Conservation (phyloP, 2,329 filamentous ascomycete species). For the Ilyonectria destructans region DNA sequence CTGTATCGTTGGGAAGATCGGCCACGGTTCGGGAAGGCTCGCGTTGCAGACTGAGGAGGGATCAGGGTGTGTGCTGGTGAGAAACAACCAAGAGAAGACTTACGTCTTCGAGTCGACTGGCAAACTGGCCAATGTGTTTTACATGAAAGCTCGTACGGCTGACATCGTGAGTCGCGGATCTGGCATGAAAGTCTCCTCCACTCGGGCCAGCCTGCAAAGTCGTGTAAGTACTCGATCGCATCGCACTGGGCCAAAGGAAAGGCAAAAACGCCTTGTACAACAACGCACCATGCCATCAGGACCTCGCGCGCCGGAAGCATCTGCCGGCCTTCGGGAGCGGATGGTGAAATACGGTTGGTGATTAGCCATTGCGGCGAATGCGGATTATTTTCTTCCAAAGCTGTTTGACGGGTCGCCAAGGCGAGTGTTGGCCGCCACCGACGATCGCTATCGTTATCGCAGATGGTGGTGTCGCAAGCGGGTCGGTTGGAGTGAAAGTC, state of each 20-base stretch:
- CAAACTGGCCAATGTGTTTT: constrained; percentile 70
- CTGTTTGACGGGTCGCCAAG: constrained; percentile 26
- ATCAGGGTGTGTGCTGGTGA: constrained; percentile 20
- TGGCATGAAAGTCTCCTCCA: constrained; percentile 48
- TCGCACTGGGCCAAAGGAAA: neutral
- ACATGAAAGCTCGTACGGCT: constrained; percentile 73
- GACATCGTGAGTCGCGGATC: constrained; percentile 69
- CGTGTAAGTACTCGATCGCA: constrained; percentile 37
- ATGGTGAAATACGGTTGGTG: constrained; percentile 69
- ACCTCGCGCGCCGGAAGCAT: constrained; percentile 64
- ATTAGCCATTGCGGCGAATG: constrained; percentile 56
- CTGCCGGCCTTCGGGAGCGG: constrained; percentile 64
- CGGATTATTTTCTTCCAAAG: neutral
- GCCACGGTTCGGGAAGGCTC: constrained; percentile 72
- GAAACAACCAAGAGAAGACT: constrained; percentile 38
- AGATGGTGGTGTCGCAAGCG: constrained; percentile 20
- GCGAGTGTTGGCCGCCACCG: constrained; percentile 18
- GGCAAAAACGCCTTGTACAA: constrained; percentile 38
- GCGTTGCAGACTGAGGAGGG: constrained; percentile 63
- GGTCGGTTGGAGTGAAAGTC: constrained; percentile 20
- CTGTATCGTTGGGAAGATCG: constrained; percentile 68
- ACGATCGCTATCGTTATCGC: constrained; percentile 26
- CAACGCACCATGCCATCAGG: constrained; percentile 67
- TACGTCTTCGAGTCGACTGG: constrained; percentile 70
- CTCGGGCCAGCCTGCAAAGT: constrained; percentile 36